Evolutionary conservation across 768 basidiomycete species (phyloP).

Genomic region (Phanerochaete sordida): DNA sequence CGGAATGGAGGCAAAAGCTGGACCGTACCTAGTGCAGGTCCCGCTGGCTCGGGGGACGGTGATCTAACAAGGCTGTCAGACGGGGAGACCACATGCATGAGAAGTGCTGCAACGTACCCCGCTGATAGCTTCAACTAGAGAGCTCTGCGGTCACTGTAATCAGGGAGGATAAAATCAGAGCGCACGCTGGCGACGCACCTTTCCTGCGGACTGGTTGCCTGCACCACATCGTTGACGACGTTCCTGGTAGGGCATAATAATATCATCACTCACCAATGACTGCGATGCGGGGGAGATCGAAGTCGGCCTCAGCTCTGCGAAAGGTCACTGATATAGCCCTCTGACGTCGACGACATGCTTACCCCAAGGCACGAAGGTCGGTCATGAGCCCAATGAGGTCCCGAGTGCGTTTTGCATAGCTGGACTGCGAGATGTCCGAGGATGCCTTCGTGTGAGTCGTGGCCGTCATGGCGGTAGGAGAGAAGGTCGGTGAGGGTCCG

Average conservation of each 20-base stretch:
- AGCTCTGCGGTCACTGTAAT: slow-evolving; percentile 1
- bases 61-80: slow-evolving; percentile 38
- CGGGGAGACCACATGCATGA: slow-evolving; percentile 6
- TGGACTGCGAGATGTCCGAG: slow-evolving; percentile 15
- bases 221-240: neutral
- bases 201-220: slow-evolving; percentile 42
- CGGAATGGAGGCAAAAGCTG: neutral
- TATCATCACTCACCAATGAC: slow-evolving; percentile 33
- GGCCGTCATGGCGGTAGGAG: neutral
- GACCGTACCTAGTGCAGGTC: slow-evolving; percentile 33
- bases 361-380: slow-evolving; percentile 13
- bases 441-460: neutral
- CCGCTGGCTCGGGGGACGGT: slow-evolving; percentile 22
- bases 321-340: neutral
- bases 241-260: neutral
- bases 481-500: no score
- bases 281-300: slow-evolving; percentile 11
- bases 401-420: slow-evolving; percentile 9
- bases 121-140: slow-evolving; percentile 15
- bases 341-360: neutral
- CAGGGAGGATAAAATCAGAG: neutral
- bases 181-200: slow-evolving; percentile 11
- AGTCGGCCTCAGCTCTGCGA: slow-evolving; percentile 18
- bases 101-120: slow-evolving; percentile 8
- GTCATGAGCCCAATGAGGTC: slow-evolving; percentile 9